Evolutionary conservation across 371 early-diverging fungal species (phyloP).

Genomic region (Conidiobolus incongruus): DNA sequence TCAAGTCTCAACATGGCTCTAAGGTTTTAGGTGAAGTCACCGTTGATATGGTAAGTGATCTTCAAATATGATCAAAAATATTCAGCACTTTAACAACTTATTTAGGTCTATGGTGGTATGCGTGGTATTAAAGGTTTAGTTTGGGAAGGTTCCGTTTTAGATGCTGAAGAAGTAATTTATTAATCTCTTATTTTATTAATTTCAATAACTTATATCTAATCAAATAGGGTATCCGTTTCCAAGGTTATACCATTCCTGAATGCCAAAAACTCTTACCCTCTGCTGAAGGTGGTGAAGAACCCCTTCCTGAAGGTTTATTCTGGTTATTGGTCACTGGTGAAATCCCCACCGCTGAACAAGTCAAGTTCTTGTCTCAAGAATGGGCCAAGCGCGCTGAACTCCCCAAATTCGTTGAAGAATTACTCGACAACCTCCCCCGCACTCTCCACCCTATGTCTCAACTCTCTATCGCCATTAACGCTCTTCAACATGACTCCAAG

Average conservation of each 20-base stretch:
- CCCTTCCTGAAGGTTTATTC: slow-evolving; percentile 93
- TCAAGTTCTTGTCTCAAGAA: slow-evolving; percentile 73
- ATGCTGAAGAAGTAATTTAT: slow-evolving; percentile 93
- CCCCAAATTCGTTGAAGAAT: slow-evolving; percentile 82
- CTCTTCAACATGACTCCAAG: slow-evolving; percentile 81
- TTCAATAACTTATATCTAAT: no score
- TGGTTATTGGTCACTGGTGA: slow-evolving; percentile 96
- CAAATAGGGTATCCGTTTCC: slow-evolving; percentile 98
- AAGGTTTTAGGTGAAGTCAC: slow-evolving; percentile 84
- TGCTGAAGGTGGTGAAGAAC: slow-evolving; percentile 77
- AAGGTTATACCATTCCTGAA: slow-evolving; percentile 88
- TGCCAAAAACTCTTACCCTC: slow-evolving; percentile 79
- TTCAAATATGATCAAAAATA: not conserved
- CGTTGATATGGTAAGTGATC: slow-evolving; percentile 60
- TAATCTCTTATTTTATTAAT: no score
- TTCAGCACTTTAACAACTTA: not conserved
- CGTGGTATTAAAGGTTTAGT: slow-evolving; percentile 97
- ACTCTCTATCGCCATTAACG: slow-evolving; percentile 86
- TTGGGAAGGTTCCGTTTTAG: slow-evolving; percentile 94
- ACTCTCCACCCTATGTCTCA: slow-evolving; percentile 98
- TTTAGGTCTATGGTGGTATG: slow-evolving; percentile 85
- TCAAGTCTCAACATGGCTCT: slow-evolving; percentile 72
- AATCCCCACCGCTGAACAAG: slow-evolving; percentile 86
- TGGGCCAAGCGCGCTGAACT: slow-evolving; percentile 84
- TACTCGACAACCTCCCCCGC: slow-evolving; percentile 91